Conservation (phyloP, 202 grass and related monocot species). For the Schoenoplectus triqueter region DNA sequence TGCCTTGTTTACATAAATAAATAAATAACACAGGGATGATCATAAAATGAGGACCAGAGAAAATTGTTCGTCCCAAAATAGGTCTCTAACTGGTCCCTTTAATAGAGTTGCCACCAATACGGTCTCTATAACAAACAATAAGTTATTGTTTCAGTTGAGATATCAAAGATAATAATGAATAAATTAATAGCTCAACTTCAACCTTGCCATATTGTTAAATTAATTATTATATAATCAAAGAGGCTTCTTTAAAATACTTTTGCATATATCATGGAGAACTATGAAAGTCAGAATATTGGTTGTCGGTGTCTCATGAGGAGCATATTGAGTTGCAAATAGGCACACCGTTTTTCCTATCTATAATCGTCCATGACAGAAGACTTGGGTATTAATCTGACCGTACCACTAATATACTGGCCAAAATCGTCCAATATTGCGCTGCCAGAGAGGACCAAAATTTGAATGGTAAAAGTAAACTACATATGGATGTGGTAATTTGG, state of each 20-base stretch:
- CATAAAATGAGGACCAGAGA: not conserved
- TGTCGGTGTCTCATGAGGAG: not conserved
- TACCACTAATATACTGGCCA: not conserved
- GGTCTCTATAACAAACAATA: conserved; percentile 1
- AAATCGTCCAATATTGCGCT: too few species aligned
- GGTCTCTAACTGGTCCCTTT: conserved; percentile 23
- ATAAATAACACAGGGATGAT: conserved; percentile 4
- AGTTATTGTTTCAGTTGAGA: conserved; percentile 21
- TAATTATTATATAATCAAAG: not conserved
- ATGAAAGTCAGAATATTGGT: not conserved
- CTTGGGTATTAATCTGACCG: not conserved
- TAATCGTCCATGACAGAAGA: not conserved
- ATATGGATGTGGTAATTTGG: too few species aligned
- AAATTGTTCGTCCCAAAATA: not conserved
- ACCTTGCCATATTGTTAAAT: not conserved
- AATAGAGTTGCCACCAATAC: conserved; percentile 24
- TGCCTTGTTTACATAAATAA: not conserved
- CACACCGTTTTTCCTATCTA: not conserved
- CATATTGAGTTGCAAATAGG: not conserved
- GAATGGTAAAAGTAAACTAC: not conserved
- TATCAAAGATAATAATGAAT: not conserved
- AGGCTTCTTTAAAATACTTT: not conserved
- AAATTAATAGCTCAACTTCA: not conserved
- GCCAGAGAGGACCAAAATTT: not conserved
- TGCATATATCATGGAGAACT: not conserved